Percentiles rank a stretch among this genome's conserved stretches.
Conservation (phyloP, 306 rosid species). For the Citrullus mucosospermus region DNA sequence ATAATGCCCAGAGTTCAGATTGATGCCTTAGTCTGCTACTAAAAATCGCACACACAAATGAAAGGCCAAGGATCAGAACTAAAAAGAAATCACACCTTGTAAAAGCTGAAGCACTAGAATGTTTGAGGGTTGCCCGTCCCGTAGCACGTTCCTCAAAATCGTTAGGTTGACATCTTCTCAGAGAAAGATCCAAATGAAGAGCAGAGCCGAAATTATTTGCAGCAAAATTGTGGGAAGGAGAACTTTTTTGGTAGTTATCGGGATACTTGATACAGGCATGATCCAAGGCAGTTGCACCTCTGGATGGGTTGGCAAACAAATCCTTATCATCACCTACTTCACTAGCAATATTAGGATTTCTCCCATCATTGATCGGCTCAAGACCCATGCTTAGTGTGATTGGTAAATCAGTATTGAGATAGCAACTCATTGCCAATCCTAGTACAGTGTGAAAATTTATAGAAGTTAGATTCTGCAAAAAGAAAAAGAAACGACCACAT, state of each 20-base stretch:
- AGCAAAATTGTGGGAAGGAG: constrained; percentile 40
- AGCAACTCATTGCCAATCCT: constrained; percentile 31
- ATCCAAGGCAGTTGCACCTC: constrained; percentile 56
- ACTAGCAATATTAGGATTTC: constrained; percentile 23
- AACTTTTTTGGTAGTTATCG: constrained; percentile 23
- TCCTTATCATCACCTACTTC: constrained; percentile 48
- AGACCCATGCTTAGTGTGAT: constrained; percentile 26
- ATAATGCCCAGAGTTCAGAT: background rate
- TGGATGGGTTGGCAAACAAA: constrained; percentile 35
- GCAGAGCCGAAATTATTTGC: constrained; percentile 33
- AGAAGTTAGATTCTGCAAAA: constrained; percentile 17
- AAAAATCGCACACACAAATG: background rate
- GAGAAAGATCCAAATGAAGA: constrained; percentile 77
- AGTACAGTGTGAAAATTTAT: constrained; percentile 2
- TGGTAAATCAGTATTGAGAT: constrained; percentile 27
- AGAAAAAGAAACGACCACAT: background rate
- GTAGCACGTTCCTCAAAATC: constrained; percentile 34
- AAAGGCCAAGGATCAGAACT: constrained; percentile 1
- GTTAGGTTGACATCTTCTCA: constrained; percentile 49
- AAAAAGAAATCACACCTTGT: constrained; percentile 37
- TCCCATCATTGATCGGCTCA: constrained; percentile 26
- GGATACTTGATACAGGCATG: constrained; percentile 40
- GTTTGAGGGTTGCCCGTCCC: constrained; percentile 46
- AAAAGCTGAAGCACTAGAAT: constrained; percentile 80
- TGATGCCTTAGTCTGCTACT: background rate